These are phyloP conservation scores for Phytophthora capsici DNA, from an alignment of 352 stramenopile genomes.

Conservation along the genomic window DNA sequence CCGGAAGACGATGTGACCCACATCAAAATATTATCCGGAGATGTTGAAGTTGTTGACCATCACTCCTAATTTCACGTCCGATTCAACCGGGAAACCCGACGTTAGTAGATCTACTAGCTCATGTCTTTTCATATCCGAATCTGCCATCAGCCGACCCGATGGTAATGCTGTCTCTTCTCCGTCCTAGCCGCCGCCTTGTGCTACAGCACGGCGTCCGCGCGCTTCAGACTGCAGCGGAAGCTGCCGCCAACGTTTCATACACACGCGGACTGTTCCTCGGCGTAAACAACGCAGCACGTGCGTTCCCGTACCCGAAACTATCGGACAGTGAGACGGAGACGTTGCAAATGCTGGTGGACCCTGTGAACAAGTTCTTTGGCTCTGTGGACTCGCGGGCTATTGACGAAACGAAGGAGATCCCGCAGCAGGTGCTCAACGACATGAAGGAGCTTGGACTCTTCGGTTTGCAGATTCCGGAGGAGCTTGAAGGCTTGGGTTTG, in stretches of 20 bases:
- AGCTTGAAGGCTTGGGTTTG: constrained; percentile 76
- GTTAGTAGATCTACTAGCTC: constrained; percentile 19
- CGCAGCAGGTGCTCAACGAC: constrained; percentile 68
- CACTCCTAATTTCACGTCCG: constrained; percentile 20
- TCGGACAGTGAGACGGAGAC: constrained; percentile 79
- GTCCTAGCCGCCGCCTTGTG: constrained; percentile 29
- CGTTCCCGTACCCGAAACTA: constrained; percentile 82
- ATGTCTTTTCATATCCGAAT: constrained; percentile 23
- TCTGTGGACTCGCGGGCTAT: constrained; percentile 75
- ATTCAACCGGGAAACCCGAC: constrained; percentile 3
- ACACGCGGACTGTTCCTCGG: constrained; percentile 84
- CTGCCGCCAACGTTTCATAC: constrained; percentile 73
- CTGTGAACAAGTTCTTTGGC: constrained; percentile 81
- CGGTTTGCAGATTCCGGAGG: constrained; percentile 85
- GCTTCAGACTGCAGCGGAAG: constrained; percentile 77
- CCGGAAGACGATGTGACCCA: neutral
- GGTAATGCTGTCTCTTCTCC: constrained; percentile 56
- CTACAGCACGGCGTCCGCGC: constrained; percentile 33
- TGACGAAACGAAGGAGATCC: constrained; percentile 85
- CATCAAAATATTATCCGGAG: neutral
- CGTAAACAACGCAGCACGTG: constrained; percentile 79
- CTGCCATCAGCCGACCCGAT: constrained; percentile 1
- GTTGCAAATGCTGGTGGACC: constrained; percentile 86
- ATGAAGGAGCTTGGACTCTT: constrained; percentile 89
- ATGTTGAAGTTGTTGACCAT: constrained; percentile 1